These are phyloP conservation scores for Fonsecaea multimorphosa DNA, from an alignment of 2,329 filamentous ascomycete species.

Conservation along the genomic window DNA sequence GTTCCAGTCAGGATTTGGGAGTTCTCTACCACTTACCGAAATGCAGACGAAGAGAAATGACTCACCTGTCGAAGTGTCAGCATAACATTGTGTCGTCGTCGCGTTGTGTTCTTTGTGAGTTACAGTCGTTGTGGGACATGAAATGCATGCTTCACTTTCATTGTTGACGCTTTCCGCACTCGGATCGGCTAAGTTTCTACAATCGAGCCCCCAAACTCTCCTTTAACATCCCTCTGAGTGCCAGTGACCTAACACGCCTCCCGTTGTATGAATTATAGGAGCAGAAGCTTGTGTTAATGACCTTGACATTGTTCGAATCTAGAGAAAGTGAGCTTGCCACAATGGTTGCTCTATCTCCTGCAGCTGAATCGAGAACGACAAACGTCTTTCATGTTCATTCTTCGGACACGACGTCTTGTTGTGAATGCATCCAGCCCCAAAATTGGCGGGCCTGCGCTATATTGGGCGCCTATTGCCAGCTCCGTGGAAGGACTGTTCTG, in stretches of 20 bases:
- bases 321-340: too few relatives aligned
- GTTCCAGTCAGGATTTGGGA: not conserved
- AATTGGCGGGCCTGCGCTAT: not conserved
- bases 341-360: too few relatives aligned
- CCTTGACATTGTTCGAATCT: too few relatives aligned
- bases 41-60: not conserved
- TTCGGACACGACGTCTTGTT: too few relatives aligned
- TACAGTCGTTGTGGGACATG: not conserved
- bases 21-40: constrained; percentile 2
- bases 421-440: too few relatives aligned
- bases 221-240: not conserved
- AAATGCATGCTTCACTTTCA: not conserved
- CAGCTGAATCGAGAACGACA: too few relatives aligned
- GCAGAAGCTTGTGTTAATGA: too few relatives aligned
- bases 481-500: too few relatives aligned
- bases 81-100: constrained; percentile 9
- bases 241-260: too few relatives aligned
- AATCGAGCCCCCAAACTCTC: not conserved
- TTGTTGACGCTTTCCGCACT: not conserved
- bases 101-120: constrained; percentile 1
- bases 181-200: not conserved
- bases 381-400: too few relatives aligned
- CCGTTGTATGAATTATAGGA: too few relatives aligned
- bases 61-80: constrained; percentile 16
- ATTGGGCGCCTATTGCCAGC: not conserved